Percentiles rank a stretch among this genome's conserved stretches.
Conservation (phyloP, 805 yeast genomes). For the Kockiozyma suomiensis region DNA sequence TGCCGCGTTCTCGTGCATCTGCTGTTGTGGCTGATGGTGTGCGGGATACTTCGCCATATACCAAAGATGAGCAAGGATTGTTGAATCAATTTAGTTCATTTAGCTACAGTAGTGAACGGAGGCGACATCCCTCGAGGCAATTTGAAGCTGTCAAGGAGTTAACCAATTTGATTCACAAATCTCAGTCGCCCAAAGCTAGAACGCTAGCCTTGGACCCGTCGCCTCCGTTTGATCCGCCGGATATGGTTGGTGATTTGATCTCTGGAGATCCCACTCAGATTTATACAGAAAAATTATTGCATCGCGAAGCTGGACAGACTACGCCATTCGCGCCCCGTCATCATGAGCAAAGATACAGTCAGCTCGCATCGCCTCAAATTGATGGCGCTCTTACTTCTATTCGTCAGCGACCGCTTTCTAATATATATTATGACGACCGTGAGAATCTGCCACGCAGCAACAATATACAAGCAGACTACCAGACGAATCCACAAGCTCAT, state of each 20-base stretch:
- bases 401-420: not conserved
- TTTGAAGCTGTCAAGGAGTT: conserved; percentile 4
- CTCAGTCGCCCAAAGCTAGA: not conserved
- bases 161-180: not conserved
- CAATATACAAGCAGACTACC: not conserved
- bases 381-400: conserved; percentile 1
- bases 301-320: not conserved
- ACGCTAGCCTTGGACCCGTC: not conserved
- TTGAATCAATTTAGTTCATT: not conserved
- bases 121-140: not conserved
- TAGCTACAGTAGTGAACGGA: not conserved
- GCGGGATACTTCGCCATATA: not conserved
- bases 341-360: not conserved
- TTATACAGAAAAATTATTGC: not conserved
- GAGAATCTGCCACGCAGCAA: not conserved
- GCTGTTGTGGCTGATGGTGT: not conserved
- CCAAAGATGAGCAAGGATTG: not conserved
- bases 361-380: not conserved
- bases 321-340: conserved; percentile 1
- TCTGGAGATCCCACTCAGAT: not conserved
- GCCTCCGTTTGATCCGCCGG: not conserved
- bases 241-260: not conserved
- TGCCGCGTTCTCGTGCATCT: not conserved
- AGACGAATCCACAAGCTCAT: not conserved
- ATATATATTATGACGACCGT: conserved; percentile 21